Conservation (phyloP, 129 eudicot species). For the Chrysanthemum lavandulifolium region DNA sequence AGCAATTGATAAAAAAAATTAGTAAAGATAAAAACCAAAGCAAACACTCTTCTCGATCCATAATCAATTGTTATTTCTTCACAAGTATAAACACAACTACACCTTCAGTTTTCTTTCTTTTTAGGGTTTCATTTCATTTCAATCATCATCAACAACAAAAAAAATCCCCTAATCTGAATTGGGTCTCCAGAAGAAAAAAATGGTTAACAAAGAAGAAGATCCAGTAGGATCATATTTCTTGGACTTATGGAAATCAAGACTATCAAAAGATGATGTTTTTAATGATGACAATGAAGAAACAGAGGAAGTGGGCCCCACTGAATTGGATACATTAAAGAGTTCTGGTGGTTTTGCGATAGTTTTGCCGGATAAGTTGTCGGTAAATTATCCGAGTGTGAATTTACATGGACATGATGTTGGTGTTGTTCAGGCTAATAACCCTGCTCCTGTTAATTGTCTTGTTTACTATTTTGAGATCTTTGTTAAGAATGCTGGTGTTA, state of each 20-base stretch:
- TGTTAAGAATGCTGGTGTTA: slow-evolving; percentile 81
- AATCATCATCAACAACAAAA: too few species aligned
- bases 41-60: too few species aligned
- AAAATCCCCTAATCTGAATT: too few species aligned
- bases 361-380: slow-evolving; percentile 72
- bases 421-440: slow-evolving; percentile 72
- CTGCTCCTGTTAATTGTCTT: slow-evolving; percentile 73
- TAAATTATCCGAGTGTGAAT: slow-evolving; percentile 56
- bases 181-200: neutral
- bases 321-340: slow-evolving; percentile 70
- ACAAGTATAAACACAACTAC: too few species aligned
- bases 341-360: slow-evolving; percentile 81
- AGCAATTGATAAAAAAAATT: too few species aligned
- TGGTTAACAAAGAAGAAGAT: slow-evolving; percentile 32
- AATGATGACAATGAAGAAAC: neutral
- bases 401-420: slow-evolving; percentile 98
- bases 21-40: too few species aligned
- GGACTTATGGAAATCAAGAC: slow-evolving; percentile 48
- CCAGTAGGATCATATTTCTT: slow-evolving; percentile 49
- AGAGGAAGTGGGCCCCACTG: slow-evolving; percentile 52
- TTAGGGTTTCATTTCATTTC: too few species aligned
- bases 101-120: too few species aligned
- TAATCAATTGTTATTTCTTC: too few species aligned
- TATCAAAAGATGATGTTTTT: neutral
- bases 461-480: slow-evolving; percentile 76